Percentiles rank a stretch among this genome's conserved stretches.
These are phyloP conservation scores for Saitozyma podzolica DNA, from an alignment of 768 basidiomycete species.

Conservation along the genomic window DNA sequence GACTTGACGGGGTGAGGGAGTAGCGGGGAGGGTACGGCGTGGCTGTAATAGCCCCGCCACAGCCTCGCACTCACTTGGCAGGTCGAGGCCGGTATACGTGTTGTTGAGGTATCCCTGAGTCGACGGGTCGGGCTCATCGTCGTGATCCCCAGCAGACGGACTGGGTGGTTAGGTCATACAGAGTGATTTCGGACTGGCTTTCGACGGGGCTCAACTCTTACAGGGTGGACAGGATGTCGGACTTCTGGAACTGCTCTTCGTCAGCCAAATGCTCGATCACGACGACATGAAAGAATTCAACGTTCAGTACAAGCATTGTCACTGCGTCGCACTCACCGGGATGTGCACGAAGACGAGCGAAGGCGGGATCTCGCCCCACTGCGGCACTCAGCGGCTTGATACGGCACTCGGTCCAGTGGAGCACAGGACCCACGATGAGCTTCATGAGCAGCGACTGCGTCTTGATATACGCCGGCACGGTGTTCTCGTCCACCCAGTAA, in stretches of 20 bases:
- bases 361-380: slow-evolving; percentile 56
- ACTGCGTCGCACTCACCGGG: slow-evolving; percentile 49
- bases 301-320: neutral
- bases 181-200: slow-evolving; percentile 14
- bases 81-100: slow-evolving; percentile 60
- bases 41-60: neutral
- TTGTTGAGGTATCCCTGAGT: slow-evolving; percentile 52
- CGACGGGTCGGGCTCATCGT: slow-evolving; percentile 57
- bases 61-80: slow-evolving; percentile 28
- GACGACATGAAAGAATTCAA: slow-evolving; percentile 54
- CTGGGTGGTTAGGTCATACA: no score
- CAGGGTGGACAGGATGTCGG: slow-evolving; percentile 12
- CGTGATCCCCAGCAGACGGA: slow-evolving; percentile 35
- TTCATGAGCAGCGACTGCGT: slow-evolving; percentile 66
- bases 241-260: slow-evolving; percentile 1
- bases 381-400: slow-evolving; percentile 8
- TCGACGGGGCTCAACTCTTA: slow-evolving; percentile 44
- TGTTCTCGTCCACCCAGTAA: slow-evolving; percentile 55
- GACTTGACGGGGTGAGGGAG: no score
- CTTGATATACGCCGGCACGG: slow-evolving; percentile 70
- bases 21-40: neutral
- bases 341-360: slow-evolving; percentile 71
- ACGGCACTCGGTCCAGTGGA: slow-evolving; percentile 60
- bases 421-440: slow-evolving; percentile 58
- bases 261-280: neutral